Evolutionary conservation across 257 asterid species (phyloP).

Genomic region (Solanum habrochaites): DNA sequence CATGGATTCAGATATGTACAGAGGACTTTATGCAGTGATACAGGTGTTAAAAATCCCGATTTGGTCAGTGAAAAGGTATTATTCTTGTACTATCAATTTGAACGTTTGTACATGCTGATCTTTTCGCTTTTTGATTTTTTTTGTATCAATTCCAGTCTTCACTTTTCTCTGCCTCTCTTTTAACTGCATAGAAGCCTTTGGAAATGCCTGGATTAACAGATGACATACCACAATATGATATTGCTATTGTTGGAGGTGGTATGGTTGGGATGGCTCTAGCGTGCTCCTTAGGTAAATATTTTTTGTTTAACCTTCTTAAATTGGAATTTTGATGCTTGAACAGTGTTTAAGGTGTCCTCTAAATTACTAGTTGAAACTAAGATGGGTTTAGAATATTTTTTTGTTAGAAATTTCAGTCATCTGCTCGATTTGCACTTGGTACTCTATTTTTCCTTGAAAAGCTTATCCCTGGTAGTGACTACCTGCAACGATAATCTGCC

Average conservation of each 20-base stretch:
- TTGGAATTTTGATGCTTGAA: background rate
- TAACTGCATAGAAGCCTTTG: slow-evolving; percentile 23
- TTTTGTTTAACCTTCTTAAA: background rate
- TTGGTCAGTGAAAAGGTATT: slow-evolving; percentile 15
- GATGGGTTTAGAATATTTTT: background rate
- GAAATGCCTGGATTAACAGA: slow-evolving; percentile 12
- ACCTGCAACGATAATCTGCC: background rate
- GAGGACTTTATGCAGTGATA: slow-evolving; percentile 37
- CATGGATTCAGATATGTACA: slow-evolving; percentile 21
- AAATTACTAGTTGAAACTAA: background rate
- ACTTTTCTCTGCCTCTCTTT: background rate
- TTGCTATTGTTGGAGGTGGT: slow-evolving; percentile 99
- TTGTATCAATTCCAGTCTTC: background rate
- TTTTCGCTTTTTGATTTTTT: background rate
- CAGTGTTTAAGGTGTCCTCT: background rate
- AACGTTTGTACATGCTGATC: background rate
- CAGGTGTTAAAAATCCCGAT: slow-evolving; percentile 27
- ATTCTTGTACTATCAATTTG: background rate
- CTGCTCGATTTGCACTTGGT: background rate
- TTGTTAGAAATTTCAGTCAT: background rate
- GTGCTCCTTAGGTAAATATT: slow-evolving; percentile 62
- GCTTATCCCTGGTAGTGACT: background rate
- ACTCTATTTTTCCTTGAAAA: background rate
- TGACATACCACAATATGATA: slow-evolving; percentile 51
- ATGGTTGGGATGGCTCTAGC: slow-evolving; percentile 99